Evolutionary conservation across 2,329 filamentous ascomycete genomes (phyloP).

Genomic region (Emmonsia crescens): DNA sequence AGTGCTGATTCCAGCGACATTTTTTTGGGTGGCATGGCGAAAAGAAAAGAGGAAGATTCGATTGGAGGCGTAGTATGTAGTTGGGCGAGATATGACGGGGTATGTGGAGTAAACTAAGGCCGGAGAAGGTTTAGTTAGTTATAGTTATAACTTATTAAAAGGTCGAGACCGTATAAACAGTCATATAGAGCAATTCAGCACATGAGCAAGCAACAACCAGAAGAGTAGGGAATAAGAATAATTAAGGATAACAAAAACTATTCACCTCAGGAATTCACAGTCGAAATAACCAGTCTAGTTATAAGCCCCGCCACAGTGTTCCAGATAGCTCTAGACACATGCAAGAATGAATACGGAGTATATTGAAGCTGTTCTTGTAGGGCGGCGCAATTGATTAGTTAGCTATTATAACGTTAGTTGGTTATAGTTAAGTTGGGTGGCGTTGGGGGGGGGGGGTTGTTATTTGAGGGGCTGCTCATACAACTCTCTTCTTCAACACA

Average conservation of each 20-base stretch:
- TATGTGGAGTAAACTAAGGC: neutral
- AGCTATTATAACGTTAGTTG: neutral
- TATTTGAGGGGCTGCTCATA: too few relatives aligned
- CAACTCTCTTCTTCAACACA: too few relatives aligned
- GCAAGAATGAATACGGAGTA: too few relatives aligned
- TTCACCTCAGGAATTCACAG: neutral
- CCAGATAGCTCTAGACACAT: neutral
- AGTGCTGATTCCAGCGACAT: slow-evolving; percentile 70
- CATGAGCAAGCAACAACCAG: neutral
- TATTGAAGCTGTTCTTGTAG: neutral
- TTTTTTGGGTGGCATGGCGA: slow-evolving; percentile 17
- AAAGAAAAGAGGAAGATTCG: neutral
- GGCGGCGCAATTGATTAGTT: neutral
- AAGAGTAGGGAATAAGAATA: neutral
- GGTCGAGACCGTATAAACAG: neutral
- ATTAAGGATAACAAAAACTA: neutral
- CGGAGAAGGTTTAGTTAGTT: neutral
- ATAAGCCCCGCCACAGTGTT: neutral
- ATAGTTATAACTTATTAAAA: too few relatives aligned
- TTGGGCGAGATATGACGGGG: neutral
- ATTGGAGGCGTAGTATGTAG: neutral
- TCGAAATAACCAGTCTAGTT: neutral
- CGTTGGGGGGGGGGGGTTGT: too few relatives aligned
- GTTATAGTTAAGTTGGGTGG: neutral
- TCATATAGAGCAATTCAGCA: neutral